phyloP scores from a whole-genome alignment of 176 grass and related monocot species.

The Pharus latifolius region DNA sequence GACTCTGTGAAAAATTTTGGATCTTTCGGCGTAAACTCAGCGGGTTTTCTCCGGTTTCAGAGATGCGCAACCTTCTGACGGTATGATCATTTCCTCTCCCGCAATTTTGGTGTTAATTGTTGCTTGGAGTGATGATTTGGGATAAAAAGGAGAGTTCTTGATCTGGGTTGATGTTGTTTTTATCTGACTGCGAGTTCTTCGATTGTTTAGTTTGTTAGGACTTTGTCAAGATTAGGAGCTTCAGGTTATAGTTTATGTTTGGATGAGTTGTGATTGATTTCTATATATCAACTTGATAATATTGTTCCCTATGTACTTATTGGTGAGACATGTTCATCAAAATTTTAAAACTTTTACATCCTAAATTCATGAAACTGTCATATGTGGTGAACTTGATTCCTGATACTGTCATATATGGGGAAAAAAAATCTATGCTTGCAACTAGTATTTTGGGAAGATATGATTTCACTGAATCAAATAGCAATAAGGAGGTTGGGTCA shows the following conservation, averaged over 20 bases:
- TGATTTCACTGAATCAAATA: no score
- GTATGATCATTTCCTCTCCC: slow-evolving; percentile 1
- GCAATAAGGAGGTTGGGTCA: no score
- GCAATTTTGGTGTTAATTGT: neutral
- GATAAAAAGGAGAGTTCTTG: neutral
- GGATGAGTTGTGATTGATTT: neutral
- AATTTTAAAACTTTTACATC: neutral
- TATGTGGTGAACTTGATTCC: no score
- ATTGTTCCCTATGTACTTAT: neutral
- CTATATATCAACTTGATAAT: neutral
- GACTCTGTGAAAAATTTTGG: neutral
- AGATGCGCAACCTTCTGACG: slow-evolving; percentile 51
- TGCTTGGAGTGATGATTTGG: neutral
- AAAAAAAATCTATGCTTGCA: no score
- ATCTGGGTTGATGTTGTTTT: neutral
- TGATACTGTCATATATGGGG: no score
- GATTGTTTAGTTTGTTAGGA: neutral
- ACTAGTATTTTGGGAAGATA: no score
- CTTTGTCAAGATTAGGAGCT: neutral
- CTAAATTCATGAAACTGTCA: no score
- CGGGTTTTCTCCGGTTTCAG: neutral
- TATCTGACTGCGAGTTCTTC: neutral
- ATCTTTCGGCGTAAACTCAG: neutral
- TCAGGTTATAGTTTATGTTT: neutral
- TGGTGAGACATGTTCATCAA: neutral